These are phyloP conservation scores for Amphirosellinia nigrospora DNA, from an alignment of 495 filamentous ascomycete genomes.

Conservation along the genomic window DNA sequence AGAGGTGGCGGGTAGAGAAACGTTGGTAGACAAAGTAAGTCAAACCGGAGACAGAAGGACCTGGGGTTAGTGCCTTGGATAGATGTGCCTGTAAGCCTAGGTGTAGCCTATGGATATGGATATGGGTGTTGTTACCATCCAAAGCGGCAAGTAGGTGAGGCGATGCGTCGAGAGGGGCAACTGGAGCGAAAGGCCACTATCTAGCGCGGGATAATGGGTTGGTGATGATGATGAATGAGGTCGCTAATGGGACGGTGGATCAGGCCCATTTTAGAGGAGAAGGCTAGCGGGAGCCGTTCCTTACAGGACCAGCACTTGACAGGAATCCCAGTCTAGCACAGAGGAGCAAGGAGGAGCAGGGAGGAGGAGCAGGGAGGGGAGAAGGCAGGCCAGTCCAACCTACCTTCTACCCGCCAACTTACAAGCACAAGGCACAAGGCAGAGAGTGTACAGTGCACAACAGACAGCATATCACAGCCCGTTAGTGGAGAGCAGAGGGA, in stretches of 20 bases:
- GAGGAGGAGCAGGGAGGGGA: too few relatives aligned
- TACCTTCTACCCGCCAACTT: too few relatives aligned
- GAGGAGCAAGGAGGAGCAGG: too few relatives aligned
- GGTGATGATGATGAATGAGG: conserved; percentile 25
- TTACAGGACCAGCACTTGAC: conserved; percentile 7
- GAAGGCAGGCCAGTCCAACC: too few relatives aligned
- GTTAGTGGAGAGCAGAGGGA: not conserved
- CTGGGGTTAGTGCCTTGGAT: too few relatives aligned
- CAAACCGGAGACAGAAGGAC: not conserved
- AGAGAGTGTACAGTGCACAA: not conserved
- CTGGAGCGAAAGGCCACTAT: conserved; percentile 3
- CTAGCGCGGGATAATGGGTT: conserved; percentile 10
- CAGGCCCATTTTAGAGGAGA: conserved; percentile 25
- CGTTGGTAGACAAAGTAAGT: not conserved
- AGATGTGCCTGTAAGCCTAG: not conserved
- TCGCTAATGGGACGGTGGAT: conserved; percentile 16
- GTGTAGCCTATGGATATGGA: too few relatives aligned
- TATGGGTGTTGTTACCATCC: conserved; percentile 12
- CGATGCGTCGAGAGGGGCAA: conserved; percentile 24
- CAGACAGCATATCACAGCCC: not conserved
- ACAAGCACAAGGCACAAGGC: too few relatives aligned
- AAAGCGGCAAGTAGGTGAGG: conserved; percentile 19
- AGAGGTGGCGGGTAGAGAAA: not conserved
- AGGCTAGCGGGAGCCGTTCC: conserved; percentile 18
- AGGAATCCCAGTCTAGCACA: not conserved